phyloP scores from a whole-genome alignment of 257 asterid species.

The Capsicum rhomboideum region DNA sequence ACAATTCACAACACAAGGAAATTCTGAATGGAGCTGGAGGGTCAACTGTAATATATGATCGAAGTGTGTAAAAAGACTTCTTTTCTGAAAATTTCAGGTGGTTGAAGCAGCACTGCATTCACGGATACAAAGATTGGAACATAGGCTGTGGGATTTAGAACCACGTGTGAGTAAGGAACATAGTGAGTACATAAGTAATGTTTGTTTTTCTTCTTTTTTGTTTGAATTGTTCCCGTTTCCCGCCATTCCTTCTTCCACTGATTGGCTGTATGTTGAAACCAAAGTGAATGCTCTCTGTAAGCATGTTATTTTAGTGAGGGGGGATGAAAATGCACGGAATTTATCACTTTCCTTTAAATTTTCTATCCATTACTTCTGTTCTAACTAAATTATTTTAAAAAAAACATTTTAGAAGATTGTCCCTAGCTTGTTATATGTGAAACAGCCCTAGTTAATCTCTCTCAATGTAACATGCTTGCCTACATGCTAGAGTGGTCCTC shows the following conservation, averaged over 20 bases:
- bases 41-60: slow-evolving; percentile 1
- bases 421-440: background rate
- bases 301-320: background rate
- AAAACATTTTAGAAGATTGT: background rate
- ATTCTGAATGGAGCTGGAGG: background rate
- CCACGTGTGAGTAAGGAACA: slow-evolving; percentile 78
- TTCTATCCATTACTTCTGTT: background rate
- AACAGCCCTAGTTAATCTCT: background rate
- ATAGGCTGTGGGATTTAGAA: slow-evolving; percentile 72
- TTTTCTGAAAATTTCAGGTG: slow-evolving; percentile 48
- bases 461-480: background rate
- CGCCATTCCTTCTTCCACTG: background rate
- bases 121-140: slow-evolving; percentile 81
- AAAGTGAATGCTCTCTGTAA: background rate
- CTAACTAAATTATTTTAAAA: background rate
- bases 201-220: background rate
- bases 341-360: background rate
- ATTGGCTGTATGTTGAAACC: background rate
- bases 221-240: background rate
- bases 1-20: background rate
- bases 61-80: slow-evolving; percentile 14
- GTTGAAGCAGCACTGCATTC: slow-evolving; percentile 98
- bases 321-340: background rate
- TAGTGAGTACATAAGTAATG: slow-evolving; percentile 19
- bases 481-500: background rate